phyloP scores from a whole-genome alignment of 768 basidiomycete genomes.

The Pleurotus pulmonarius region DNA sequence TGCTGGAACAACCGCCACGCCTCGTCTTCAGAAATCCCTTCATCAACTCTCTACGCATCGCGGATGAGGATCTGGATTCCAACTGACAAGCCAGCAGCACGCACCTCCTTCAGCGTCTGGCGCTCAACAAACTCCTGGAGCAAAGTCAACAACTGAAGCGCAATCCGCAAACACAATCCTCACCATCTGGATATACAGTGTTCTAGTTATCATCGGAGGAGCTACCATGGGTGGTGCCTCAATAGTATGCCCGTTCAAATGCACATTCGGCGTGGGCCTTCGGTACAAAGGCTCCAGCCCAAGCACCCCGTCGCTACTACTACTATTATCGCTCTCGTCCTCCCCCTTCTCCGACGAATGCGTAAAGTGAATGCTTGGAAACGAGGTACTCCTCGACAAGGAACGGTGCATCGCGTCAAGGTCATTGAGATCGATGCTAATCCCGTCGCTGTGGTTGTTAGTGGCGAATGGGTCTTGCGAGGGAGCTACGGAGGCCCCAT shows the following conservation, averaged over 20 bases:
- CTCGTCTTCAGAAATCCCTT: constrained; percentile 79
- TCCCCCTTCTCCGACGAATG: constrained; percentile 30
- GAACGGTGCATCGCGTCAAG: constrained; percentile 42
- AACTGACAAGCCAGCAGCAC: constrained; percentile 4
- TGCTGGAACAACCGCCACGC: constrained; percentile 90
- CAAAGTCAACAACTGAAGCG: neutral
- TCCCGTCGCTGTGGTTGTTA: constrained; percentile 44
- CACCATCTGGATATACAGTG: constrained; percentile 94
- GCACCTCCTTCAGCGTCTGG: constrained; percentile 84
- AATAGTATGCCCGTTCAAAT: constrained; percentile 6
- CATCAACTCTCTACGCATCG: constrained; percentile 59
- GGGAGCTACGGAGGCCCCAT: constrained; percentile 54
- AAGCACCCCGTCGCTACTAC: constrained; percentile 39
- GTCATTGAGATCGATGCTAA: constrained; percentile 62
- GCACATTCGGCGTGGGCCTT: constrained; percentile 14
- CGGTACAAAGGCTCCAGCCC: constrained; percentile 24
- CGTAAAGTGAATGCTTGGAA: constrained; percentile 85
- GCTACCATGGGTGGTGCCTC: constrained; percentile 11
- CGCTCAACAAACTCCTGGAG: constrained; percentile 83
- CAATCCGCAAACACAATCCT: constrained; percentile 8
- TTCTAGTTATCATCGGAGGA: constrained; percentile 40
- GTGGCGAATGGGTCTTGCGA: constrained; percentile 24
- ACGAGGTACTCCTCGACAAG: constrained; percentile 47
- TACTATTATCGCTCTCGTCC: constrained; percentile 24
- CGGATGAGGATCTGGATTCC: too few relatives aligned